Percentiles rank a stretch among this genome's conserved stretches.
Evolutionary conservation across 495 filamentous ascomycete genomes (phyloP).

Genomic region (Articulospora tetracladia): DNA sequence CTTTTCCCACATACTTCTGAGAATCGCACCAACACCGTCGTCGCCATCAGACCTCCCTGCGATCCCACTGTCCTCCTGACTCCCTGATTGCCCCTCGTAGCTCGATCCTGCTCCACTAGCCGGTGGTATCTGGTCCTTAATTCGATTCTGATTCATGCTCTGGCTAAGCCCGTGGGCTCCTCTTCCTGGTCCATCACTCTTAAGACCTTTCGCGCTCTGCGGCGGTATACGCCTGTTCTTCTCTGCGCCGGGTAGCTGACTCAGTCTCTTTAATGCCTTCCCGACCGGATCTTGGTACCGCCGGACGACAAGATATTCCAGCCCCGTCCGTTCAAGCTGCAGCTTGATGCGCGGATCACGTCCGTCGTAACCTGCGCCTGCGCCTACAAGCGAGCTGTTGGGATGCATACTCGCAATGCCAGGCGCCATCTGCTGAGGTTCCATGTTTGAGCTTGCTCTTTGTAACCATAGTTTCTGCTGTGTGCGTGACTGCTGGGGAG

Average conservation of each 20-base stretch:
- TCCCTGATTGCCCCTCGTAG: constrained; percentile 30
- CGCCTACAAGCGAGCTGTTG: constrained; percentile 29
- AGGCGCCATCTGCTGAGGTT: constrained; percentile 37
- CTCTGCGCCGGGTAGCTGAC: constrained; percentile 42
- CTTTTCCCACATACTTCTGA: constrained; percentile 53
- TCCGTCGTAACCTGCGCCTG: constrained; percentile 37
- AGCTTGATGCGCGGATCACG: constrained; percentile 50
- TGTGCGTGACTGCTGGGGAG: constrained; percentile 54
- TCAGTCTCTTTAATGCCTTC: constrained; percentile 50
- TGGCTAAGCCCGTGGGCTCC: constrained; percentile 36
- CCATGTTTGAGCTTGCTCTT: constrained; percentile 61
- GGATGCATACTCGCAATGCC: constrained; percentile 35
- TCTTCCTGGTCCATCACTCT: constrained; percentile 21
- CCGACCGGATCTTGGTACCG: constrained; percentile 63
- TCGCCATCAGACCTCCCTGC: constrained; percentile 37
- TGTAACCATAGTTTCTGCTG: constrained; percentile 72
- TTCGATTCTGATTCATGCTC: constrained; percentile 27
- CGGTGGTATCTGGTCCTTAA: constrained; percentile 17
- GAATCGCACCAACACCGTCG: constrained; percentile 38
- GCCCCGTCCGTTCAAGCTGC: constrained; percentile 56
- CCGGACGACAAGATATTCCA: constrained; percentile 65
- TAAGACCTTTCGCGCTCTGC: constrained; percentile 21
- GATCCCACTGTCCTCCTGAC: constrained; percentile 27
- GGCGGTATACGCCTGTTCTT: constrained; percentile 40
- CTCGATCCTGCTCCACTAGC: constrained; percentile 26